These are phyloP conservation scores for Pogostemon cablin DNA, from an alignment of 257 asterid species.

Conservation along the genomic window DNA sequence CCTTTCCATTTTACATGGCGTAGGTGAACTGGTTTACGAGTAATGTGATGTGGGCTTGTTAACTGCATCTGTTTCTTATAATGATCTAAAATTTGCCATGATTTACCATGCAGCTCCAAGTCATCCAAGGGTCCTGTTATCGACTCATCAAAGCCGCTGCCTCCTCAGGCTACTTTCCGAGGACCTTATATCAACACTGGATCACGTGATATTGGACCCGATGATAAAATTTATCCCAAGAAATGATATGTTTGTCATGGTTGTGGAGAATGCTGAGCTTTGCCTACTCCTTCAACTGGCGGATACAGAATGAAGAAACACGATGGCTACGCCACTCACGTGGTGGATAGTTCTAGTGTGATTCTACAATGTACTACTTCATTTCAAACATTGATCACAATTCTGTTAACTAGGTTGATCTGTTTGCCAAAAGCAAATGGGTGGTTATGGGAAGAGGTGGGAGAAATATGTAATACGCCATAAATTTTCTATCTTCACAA, in stretches of 20 bases:
- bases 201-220: constrained; percentile 94
- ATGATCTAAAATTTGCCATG: not conserved
- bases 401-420: too few species aligned
- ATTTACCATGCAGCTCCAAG: constrained; percentile 49
- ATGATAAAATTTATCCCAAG: constrained; percentile 62
- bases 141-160: constrained; percentile 91
- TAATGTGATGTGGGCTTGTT: not conserved
- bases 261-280: not conserved
- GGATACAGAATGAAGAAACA: too few species aligned
- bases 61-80: not conserved
- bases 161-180: constrained; percentile 94
- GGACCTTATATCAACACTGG: constrained; percentile 97
- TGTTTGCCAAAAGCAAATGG: too few species aligned
- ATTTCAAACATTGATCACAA: too few species aligned
- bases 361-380: too few species aligned
- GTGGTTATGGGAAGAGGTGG: too few species aligned
- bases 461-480: too few species aligned
- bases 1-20: constrained; percentile 99
- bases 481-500: too few species aligned
- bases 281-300: too few species aligned
- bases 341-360: too few species aligned
- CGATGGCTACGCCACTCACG: too few species aligned
- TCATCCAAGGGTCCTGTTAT: constrained; percentile 78
- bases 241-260: constrained; percentile 39
- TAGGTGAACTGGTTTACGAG: constrained; percentile 42